Evolutionary conservation across 768 basidiomycete species (phyloP).

Genomic region (Mrakia gelida): DNA sequence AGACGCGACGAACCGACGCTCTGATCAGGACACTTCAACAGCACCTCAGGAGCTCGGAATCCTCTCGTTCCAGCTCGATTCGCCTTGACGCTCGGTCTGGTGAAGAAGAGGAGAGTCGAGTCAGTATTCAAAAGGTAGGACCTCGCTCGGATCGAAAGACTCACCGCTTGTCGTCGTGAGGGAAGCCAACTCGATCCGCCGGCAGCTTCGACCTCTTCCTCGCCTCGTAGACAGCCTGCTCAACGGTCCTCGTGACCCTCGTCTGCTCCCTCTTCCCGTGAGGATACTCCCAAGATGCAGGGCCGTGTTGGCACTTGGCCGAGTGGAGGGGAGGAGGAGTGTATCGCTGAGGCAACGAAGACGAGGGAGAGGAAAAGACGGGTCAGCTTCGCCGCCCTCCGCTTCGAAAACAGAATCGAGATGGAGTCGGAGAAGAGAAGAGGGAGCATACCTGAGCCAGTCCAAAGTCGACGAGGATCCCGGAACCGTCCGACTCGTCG

Average conservation of each 20-base stretch:
- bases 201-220: constrained; percentile 39
- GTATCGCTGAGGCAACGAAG: constrained; percentile 38
- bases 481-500: constrained; percentile 74
- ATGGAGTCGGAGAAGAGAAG: not conserved
- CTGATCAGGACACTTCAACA: constrained; percentile 90
- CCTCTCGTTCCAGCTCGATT: constrained; percentile 96
- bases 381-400: not conserved
- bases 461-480: constrained; percentile 90
- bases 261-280: constrained; percentile 59
- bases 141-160: not conserved
- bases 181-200: constrained; percentile 42
- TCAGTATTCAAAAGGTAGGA: not conserved
- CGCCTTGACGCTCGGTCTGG: constrained; percentile 76
- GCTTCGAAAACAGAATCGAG: not conserved
- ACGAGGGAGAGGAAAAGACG: not conserved
- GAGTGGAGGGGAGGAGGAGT: constrained; percentile 35
- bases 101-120: not conserved
- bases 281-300: constrained; percentile 57
- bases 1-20: constrained; percentile 63
- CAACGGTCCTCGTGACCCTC: constrained; percentile 49
- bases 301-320: constrained; percentile 67
- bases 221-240: constrained; percentile 44
- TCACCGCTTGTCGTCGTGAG: constrained; percentile 41
- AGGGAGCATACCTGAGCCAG: constrained; percentile 72
- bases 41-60: constrained; percentile 92